These are phyloP conservation scores for Epichloe brachyelytri DNA, from an alignment of 2,329 filamentous ascomycete genomes.

Conservation along the genomic window DNA sequence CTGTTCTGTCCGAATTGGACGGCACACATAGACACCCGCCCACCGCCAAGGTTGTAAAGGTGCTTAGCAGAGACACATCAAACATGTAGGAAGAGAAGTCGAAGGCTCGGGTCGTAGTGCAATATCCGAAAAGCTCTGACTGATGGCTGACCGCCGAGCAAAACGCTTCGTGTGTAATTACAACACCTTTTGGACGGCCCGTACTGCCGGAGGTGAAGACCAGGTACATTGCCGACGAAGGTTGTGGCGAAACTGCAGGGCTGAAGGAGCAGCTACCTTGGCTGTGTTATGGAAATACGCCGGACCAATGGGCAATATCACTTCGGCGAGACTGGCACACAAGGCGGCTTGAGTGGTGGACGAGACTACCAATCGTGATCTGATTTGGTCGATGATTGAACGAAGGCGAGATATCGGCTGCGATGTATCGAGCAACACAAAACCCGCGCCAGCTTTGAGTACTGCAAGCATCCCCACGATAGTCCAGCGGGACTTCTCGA, in stretches of 20 bases:
- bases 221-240: not conserved
- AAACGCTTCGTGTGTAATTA: not conserved
- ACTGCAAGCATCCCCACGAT: conserved; percentile 31
- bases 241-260: not conserved
- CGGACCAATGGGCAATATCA: not conserved
- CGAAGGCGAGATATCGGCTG: conserved; percentile 31
- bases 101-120: conserved; percentile 18
- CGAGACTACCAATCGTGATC: not conserved
- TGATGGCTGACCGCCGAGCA: conserved; percentile 10
- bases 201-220: not conserved
- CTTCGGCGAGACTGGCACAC: not conserved
- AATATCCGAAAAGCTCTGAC: conserved; percentile 15
- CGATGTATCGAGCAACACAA: conserved; percentile 33
- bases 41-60: conserved; percentile 1
- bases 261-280: no score
- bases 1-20: conserved; percentile 1
- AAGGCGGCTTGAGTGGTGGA: not conserved
- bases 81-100: conserved; percentile 8
- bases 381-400: conserved; percentile 28
- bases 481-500: conserved; percentile 36
- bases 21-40: conserved; percentile 7
- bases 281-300: no score
- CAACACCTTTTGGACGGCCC: not conserved
- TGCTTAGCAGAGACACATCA: conserved; percentile 2
- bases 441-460: conserved; percentile 35